Base-by-base conservation (phyloP, 2,329 filamentous ascomycete species). In the Xylaria sp. region DNA sequence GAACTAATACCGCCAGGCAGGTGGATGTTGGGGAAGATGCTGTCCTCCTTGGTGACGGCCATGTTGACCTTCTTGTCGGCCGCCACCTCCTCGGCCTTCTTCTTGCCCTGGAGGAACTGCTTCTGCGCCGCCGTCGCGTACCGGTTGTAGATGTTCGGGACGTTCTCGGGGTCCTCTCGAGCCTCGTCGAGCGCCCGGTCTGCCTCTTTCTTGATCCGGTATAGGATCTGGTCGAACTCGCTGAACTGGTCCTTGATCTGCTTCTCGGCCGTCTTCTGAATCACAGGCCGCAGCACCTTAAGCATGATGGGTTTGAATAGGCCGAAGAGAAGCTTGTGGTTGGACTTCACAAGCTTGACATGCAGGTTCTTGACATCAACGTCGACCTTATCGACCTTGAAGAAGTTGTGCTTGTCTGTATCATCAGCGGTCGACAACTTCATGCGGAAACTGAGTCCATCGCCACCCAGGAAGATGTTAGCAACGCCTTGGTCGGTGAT, bases 291-390 rank as follows among this genome's bases (percentile, higher is more conserved):
- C 65, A 99, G 83, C 22, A 92, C 85, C 75, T 88, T 91, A 70
- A 97, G 82, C 62, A 96, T 80, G 21, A 97, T 71, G 4, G 92
- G 91, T 81, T 97, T 97, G 80, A 93, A 88, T 37, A 97, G 70
- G 50, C 78, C 78, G 73, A 97, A 96, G 19, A 97, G 81, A 11
- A 94, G 69, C 83, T 97, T 99, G 83, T 97, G 92, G 72, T 88
- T 95, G 48, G 92, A 97, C 79, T 96, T 86, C 81, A 92, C 92
- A 62, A 99, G 74, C 78, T 96, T 96, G 76, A 99, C 87, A 64
- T 89, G 84, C 53, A 97, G 81, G 68, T 92, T 72, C 75, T 90
- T 89, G 63, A 96, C 84, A 65, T 91, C 86, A 18, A 96, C 90
- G 39, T 89, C 81, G 2, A 96, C 89, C 72, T 89, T 92, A 69